A percentile compares a stretch with the other conserved stretches of the same genome.
These are phyloP conservation scores for Alternaria tenuissima DNA, from an alignment of 2,329 filamentous ascomycete species.

Conservation along the genomic window DNA sequence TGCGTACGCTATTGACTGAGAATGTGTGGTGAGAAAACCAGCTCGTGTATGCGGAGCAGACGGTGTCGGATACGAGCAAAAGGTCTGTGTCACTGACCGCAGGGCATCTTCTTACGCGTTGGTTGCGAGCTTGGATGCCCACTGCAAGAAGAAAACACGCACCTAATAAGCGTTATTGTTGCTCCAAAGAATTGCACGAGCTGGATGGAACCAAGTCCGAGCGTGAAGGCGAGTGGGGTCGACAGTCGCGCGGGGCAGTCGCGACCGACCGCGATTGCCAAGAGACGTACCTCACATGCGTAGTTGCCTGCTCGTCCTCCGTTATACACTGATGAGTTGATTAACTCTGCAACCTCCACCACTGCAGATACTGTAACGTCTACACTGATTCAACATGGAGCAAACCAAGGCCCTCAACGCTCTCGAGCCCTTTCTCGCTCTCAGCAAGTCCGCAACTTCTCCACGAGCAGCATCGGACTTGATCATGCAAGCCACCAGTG, in stretches of 20 bases:
- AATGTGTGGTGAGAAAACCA: neutral
- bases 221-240: slow-evolving; percentile 9
- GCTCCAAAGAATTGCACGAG: neutral
- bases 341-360: neutral
- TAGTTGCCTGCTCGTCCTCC: slow-evolving; percentile 23
- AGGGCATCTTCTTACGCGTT: neutral
- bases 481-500: slow-evolving; percentile 86
- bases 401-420: slow-evolving; percentile 70
- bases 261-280: slow-evolving; percentile 31
- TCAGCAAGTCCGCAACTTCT: slow-evolving; percentile 85
- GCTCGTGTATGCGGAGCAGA: slow-evolving; percentile 1
- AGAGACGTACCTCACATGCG: slow-evolving; percentile 11
- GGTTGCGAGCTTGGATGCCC: neutral
- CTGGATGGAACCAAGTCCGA: neutral
- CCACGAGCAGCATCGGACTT: slow-evolving; percentile 86
- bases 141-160: neutral
- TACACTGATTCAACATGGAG: slow-evolving; percentile 67
- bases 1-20: neutral
- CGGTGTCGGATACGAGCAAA: neutral
- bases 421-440: slow-evolving; percentile 84
- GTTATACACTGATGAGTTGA: slow-evolving; percentile 2
- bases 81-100: neutral
- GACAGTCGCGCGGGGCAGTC: slow-evolving; percentile 28
- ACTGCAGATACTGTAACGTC: neutral
- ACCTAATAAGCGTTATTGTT: neutral